Evolutionary conservation across 495 filamentous ascomycete species (phyloP), one percentile per base, ranked within the genome.

Genomic region (Penicillium subrubescens): DNA sequence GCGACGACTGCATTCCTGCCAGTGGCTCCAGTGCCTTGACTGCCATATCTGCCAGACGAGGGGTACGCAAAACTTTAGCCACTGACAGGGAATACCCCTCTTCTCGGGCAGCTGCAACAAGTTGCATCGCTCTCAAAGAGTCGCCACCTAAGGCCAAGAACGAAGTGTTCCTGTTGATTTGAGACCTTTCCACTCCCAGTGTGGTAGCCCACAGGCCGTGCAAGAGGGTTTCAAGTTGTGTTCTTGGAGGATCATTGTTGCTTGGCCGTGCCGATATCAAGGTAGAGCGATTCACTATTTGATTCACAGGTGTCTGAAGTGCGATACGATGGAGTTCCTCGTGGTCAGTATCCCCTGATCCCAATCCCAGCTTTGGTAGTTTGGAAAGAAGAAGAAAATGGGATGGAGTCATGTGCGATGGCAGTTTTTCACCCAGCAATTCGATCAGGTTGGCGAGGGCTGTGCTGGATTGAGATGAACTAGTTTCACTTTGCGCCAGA

Each of bases 1-100:
- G 50, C 21, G 50, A 29, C 15, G 27, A 52, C 25, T 8, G 23
- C 7, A 2, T 46, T 46, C n/a, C 43, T 46, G 1, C 43, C 19
- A 29, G 50, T 31, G 50, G 5, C 4, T 52, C 11, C 23, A 27
- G 23, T 6, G 27, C 8, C 29, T 52, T 25, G 7, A 14, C 21
- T 10, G 62, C 67, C 43, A 67, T 59, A 34, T 64, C 63, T 55
- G 61, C 34, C 48, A 83, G 69, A 10, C 72, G 75, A 23, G 79
- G 73, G 56, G 81, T 67, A 8, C 72, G 66, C 44, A 86, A 83
- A 41, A 69, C 56, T 35, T 69, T 62, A 7, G 66, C 64, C 14
- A 71, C 69, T n/a, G 44, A 51, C 7, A 74, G 6, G 8, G 33
- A 29, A 25, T 72, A 44, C 10, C 57, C 62, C n/a, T 59, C 37